These are phyloP conservation scores for Ambrosia trifida DNA, from an alignment of 129 eudicot genomes.

Conservation along the genomic window DNA sequence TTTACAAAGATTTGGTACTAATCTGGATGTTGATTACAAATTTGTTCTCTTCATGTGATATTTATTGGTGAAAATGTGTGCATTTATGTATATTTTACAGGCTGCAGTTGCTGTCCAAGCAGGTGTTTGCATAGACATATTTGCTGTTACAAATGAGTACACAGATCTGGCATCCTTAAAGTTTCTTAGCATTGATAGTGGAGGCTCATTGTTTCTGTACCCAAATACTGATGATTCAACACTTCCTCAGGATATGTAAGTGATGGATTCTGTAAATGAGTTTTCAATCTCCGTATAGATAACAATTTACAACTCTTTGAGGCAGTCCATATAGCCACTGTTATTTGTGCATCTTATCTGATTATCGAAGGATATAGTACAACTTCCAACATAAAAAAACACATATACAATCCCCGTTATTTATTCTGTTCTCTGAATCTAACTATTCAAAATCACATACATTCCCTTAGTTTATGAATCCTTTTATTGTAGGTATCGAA, in stretches of 20 bases:
- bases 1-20: slow-evolving; percentile 84
- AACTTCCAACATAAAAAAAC: too few species aligned
- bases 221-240: slow-evolving; percentile 95
- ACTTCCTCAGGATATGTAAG: slow-evolving; percentile 99
- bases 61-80: neutral
- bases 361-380: too few species aligned
- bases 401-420: neutral
- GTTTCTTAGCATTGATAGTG: slow-evolving; percentile 95
- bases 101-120: slow-evolving; percentile 99
- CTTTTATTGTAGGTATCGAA: slow-evolving; percentile 74
- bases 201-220: slow-evolving; percentile 88
- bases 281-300: neutral
- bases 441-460: neutral
- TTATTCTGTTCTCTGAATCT: neutral
- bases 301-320: neutral
- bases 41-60: slow-evolving; percentile 29
- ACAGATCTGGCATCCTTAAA: slow-evolving; percentile 96
- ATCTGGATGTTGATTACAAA: slow-evolving; percentile 23
- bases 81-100: slow-evolving; percentile 41
- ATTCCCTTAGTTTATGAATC: neutral
- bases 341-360: neutral
- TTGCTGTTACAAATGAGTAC: slow-evolving; percentile 97
- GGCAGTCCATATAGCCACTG: neutral
- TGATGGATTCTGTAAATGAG: slow-evolving; percentile 6
- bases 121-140: slow-evolving; percentile 95